Base-by-base conservation (phyloP, 768 basidiomycete species). In the Hericium rajendrae region DNA sequence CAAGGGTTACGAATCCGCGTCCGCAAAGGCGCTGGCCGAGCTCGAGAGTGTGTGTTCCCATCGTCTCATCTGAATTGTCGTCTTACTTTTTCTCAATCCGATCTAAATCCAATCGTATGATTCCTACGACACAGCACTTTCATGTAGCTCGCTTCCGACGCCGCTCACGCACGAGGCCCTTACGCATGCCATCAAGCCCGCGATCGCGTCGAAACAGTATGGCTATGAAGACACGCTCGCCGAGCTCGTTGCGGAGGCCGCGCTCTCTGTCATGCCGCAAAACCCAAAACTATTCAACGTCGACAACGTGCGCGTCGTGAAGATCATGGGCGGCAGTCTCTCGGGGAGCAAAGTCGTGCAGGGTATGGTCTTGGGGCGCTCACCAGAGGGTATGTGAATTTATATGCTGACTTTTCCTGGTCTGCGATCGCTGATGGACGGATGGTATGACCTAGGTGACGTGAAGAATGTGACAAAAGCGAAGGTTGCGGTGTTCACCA, bases 301-400 rank as follows among this genome's bases (percentile, higher is more conserved):
- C 28, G 97, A 99, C 72, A 94, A 94, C 65, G 91, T 99, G 0
- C 85, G 97, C 10, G 95, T 99, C 24, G 97, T 99, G 66, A 99
- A 98, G 74, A 97, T 99, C 60, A 87, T 99, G 83, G 97, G 97
- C 56, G 91, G 97, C 37, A 88, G 80, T 65, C 73, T 99, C n/a
- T 70, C 83, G 3, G 80, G 77, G 22, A 95, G 93, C 72, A 83
- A 79, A 56, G 94, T 99, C 5, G 88, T 99, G 5, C 83, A 89
- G 62, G 97, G 97, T 53, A 99, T 99, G 97, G 97, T 99, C 0
- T 98, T 98, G 62, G 92, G 92, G 39, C 79, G 94, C 49, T 93
- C 97, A 72, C 91, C 97, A 0, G 97, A 99, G 72, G 92, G 91
- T 88, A 59, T 54, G 76, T 43, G 15, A 65, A 9, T 16, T 26